These are phyloP conservation scores for Diaporthe citri DNA, from an alignment of 2,329 filamentous ascomycete genomes.

Conservation along the genomic window DNA sequence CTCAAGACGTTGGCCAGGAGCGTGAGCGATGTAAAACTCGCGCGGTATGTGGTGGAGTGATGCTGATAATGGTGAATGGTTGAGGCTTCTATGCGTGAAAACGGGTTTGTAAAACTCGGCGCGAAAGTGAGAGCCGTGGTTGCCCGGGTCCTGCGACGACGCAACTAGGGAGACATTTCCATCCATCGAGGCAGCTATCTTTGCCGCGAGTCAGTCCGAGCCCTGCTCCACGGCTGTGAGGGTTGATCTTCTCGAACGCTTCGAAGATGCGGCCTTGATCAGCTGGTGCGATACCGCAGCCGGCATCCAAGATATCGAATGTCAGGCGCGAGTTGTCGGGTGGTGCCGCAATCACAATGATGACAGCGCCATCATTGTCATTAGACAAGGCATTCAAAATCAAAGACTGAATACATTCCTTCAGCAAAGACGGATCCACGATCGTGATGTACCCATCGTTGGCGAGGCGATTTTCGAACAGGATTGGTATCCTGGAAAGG, in stretches of 20 bases:
- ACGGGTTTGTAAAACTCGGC: conserved; percentile 39
- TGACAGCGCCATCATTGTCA: conserved; percentile 52
- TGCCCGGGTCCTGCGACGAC: conserved; percentile 45
- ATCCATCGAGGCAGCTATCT: conserved; percentile 55
- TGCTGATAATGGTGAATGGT: too few species aligned
- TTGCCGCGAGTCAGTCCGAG: conserved; percentile 58
- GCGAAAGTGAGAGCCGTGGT: conserved; percentile 56
- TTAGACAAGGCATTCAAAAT: conserved; percentile 58
- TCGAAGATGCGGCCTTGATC: conserved; percentile 56
- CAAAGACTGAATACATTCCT: conserved; percentile 57
- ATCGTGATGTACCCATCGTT: conserved; percentile 48
- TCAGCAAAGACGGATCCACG: conserved; percentile 54
- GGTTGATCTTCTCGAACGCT: conserved; percentile 56
- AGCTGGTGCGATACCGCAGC: conserved; percentile 52
- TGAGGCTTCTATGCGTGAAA: neutral
- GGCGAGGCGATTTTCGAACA: conserved; percentile 49
- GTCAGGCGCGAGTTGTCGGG: conserved; percentile 48
- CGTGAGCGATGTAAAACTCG: neutral
- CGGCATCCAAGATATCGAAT: conserved; percentile 58
- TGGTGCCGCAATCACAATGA: conserved; percentile 49
- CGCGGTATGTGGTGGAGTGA: neutral
- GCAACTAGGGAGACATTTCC: conserved; percentile 54
- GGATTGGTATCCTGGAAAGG: conserved; percentile 46
- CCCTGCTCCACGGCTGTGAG: conserved; percentile 54
- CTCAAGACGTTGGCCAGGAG: conserved; percentile 9